A percentile compares a stretch with the other conserved stretches of the same genome.
Conservation (phyloP, 106 monocot genomes). For the Chionographis japonica region DNA sequence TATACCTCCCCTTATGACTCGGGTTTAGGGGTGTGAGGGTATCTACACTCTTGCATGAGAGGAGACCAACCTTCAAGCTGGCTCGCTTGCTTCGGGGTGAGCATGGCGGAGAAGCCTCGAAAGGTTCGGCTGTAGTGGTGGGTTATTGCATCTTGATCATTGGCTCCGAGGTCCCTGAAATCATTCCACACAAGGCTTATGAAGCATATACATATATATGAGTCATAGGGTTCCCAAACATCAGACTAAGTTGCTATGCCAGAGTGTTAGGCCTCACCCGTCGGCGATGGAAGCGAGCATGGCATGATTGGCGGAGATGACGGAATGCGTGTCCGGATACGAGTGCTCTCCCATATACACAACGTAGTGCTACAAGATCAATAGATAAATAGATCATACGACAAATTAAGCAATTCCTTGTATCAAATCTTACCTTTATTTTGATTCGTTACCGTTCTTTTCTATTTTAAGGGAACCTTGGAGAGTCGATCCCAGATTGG, state of each 20-base stretch:
- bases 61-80: constrained; percentile 2
- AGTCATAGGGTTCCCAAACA: too few species aligned
- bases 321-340: neutral
- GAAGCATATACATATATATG: too few species aligned
- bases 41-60: neutral
- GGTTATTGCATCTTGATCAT: neutral
- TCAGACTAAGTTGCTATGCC: too few species aligned
- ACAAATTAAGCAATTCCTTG: too few species aligned
- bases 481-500: too few species aligned
- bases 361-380: neutral
- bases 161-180: neutral
- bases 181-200: neutral
- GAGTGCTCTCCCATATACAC: constrained; percentile 7
- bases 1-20: too few species aligned
- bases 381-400: too few species aligned
- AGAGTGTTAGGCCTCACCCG: too few species aligned
- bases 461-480: too few species aligned
- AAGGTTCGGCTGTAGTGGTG: constrained; percentile 15
- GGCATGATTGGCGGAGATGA: neutral
- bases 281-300: constrained; percentile 6
- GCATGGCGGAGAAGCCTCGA: constrained; percentile 14
- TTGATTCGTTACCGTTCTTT: too few species aligned
- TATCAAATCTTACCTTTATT: too few species aligned
- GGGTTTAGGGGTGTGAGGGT: too few species aligned
- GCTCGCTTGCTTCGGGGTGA: constrained; percentile 10